Base-by-base conservation (phyloP, 169 alveolate species). In the Plasmodium adleri region DNA sequence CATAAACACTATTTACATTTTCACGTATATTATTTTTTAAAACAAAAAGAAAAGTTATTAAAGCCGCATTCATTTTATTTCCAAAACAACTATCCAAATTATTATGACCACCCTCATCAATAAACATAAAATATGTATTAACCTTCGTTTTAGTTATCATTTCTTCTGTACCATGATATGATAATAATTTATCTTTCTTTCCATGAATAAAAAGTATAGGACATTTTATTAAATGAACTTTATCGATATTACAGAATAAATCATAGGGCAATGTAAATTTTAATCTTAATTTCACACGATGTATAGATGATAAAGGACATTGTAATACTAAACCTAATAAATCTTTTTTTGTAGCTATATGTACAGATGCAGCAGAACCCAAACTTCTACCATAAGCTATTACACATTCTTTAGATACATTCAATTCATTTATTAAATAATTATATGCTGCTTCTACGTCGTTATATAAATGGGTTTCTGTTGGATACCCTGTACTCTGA, bases 181-280 rank as follows among this genome's bases (percentile, higher is more conserved):
- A 97, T 1, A 97, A 95, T 47, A 97, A 89, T 74, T 96, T 98
- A 92, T 97, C 99, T 64, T 95, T 93, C 45, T 95, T 96, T 24
- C 98, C 98, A 88, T 97, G 99, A 26, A 97, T 94, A 56, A 96
- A 92, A 52, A 96, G 92, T 70, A 97, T 92, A 1, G 98, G 98
- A 17, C 94, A 91, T 13, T 76, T 75, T 24, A 96, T 76, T 39
- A 78, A 71, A 64, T 88, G 83, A 20, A 95, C 95, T 73, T 95
- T 95, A 88, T 97, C 98, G 43, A 96, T 94, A 83, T 97, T 97
- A 83, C 97, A 93, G 94, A 97, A 97, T 76, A 95, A 91, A 88
- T 97, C 99, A 9, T 97, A 97, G 0, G 99, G 99, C 7, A 97
- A 90, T 13, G 98, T 94, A 87, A 88, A 95, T 56, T 97, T 94